Evolutionary conservation across 75 land plant genomes (phyloP).

Genomic region (Picea sitchensis): DNA sequence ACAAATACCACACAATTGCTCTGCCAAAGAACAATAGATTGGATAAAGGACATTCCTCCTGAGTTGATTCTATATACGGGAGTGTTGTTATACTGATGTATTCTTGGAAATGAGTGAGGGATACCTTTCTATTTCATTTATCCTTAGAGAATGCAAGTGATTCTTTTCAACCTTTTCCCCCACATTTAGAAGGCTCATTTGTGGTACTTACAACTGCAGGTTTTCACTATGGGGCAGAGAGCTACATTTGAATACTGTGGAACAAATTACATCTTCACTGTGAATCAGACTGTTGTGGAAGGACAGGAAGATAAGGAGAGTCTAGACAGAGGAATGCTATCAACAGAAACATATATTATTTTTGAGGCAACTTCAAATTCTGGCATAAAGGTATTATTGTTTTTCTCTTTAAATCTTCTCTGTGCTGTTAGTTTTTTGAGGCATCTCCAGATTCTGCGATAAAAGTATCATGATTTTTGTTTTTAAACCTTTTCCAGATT

Average conservation of each 20-base stretch:
- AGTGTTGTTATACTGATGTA: no score
- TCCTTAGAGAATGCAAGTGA: no score
- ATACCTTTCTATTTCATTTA: no score
- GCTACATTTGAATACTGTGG: conserved; percentile 84
- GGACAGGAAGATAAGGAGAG: conserved; percentile 40
- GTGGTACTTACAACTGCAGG: conserved; percentile 31
- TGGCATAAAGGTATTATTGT: conserved; percentile 71
- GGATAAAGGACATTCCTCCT: not conserved
- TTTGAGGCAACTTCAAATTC: conserved; percentile 74
- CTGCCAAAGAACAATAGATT: no score
- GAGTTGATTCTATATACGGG: not conserved
- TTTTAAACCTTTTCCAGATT: not conserved
- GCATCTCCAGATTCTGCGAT: conserved; percentile 57
- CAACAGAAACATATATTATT: conserved; percentile 59
- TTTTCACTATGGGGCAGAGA: conserved; percentile 80
- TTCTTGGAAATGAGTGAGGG: no score
- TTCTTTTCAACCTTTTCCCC: not conserved
- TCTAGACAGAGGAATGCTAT: conserved; percentile 54
- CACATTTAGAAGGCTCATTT: not conserved
- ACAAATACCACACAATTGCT: no score
- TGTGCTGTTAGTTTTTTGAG: not conserved
- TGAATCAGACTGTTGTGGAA: conserved; percentile 66
- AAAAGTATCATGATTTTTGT: conserved; percentile 44
- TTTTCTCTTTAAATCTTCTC: not conserved
- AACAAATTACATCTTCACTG: conserved; percentile 69